A percentile compares a stretch with the other conserved stretches of the same genome.
phyloP scores from a whole-genome alignment of 805 yeast species.

The Isabelozyma gotoi region DNA sequence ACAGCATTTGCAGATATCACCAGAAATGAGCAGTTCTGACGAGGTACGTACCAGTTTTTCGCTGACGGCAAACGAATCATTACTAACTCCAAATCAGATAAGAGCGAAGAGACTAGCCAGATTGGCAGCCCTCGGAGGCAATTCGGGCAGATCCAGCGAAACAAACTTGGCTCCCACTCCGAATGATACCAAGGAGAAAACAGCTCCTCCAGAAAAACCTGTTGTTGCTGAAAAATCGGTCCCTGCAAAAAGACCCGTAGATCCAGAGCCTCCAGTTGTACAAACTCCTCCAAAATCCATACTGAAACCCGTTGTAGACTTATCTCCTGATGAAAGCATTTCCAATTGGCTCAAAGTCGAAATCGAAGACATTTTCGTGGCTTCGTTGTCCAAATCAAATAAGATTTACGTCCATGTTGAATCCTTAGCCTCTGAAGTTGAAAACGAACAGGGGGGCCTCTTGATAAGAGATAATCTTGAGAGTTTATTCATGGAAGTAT shows the following conservation, averaged over 20 bases:
- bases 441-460: conserved; percentile 5
- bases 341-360: conserved; percentile 43
- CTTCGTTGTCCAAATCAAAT: conserved; percentile 17
- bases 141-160: too few species aligned
- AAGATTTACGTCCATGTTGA: conserved; percentile 18
- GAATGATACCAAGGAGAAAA: too few species aligned
- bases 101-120: conserved; percentile 55
- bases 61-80: background rate
- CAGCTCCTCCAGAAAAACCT: background rate
- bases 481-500: conserved; percentile 51
- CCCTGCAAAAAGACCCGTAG: background rate
- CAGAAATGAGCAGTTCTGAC: conserved; percentile 14
- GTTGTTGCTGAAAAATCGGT: background rate
- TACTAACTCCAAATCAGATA: conserved; percentile 27
- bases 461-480: conserved; percentile 43
- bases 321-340: conserved; percentile 10
- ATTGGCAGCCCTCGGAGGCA: conserved; percentile 23
- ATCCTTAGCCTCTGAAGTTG: conserved; percentile 23
- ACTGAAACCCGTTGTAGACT: background rate
- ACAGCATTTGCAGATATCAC: too few species aligned
- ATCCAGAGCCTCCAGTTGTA: background rate
- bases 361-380: conserved; percentile 36
- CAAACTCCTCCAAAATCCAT: background rate
- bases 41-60: conserved; percentile 13
- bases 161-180: too few species aligned